Conservation (phyloP, 2,329 filamentous ascomycete species). For the Acarospora socialis region DNA sequence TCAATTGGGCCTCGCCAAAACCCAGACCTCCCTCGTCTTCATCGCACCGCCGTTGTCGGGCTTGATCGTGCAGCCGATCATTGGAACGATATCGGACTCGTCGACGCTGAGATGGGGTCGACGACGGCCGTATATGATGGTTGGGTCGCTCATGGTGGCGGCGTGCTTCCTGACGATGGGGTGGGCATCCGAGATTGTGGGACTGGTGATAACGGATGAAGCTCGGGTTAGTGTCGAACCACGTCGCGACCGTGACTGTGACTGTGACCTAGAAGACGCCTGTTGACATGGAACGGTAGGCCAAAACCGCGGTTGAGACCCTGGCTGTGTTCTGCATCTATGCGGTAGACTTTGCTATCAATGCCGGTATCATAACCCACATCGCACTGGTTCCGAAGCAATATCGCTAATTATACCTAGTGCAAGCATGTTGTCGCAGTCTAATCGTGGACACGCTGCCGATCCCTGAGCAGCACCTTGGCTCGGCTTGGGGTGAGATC, state of each 20-base stretch:
- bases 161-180: slow-evolving; percentile 1
- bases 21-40: slow-evolving; percentile 7
- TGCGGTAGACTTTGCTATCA: slow-evolving; percentile 9
- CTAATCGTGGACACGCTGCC: slow-evolving; percentile 7
- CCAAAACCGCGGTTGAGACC: neutral
- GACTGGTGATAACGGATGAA: slow-evolving; percentile 1
- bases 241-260: no score
- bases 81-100: slow-evolving; percentile 6
- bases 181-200: slow-evolving; percentile 7
- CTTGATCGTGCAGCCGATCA: slow-evolving; percentile 6
- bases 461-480: slow-evolving; percentile 7
- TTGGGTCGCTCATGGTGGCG: slow-evolving; percentile 3
- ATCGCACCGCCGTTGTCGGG: slow-evolving; percentile 7
- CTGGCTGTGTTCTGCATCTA: slow-evolving; percentile 8
- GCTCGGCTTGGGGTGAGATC: slow-evolving; percentile 7
- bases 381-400: no score
- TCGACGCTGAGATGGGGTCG: slow-evolving; percentile 5
- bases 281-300: neutral
- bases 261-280: no score
- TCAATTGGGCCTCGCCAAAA: slow-evolving; percentile 5
- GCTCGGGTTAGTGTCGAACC: no score
- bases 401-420: slow-evolving; percentile 1
- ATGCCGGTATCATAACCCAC: slow-evolving; percentile 5
- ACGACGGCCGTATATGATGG: slow-evolving; percentile 5
- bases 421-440: slow-evolving; percentile 7